phyloP scores from a whole-genome alignment of 495 filamentous ascomycete genomes.

The Apodospora peruviana region DNA sequence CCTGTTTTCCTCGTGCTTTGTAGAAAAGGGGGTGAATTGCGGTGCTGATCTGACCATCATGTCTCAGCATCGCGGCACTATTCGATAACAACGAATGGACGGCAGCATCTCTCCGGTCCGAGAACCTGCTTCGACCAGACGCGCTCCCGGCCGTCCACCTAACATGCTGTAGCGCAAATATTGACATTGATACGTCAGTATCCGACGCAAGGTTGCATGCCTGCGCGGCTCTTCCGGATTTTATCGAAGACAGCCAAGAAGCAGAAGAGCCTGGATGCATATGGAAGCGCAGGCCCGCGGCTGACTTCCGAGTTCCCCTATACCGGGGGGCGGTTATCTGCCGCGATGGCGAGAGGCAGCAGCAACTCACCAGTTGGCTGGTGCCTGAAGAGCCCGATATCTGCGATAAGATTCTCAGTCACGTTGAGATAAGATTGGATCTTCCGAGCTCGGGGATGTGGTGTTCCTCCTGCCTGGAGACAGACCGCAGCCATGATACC shows the following conservation, averaged over 20 bases:
- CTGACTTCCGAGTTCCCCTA: constrained; percentile 10
- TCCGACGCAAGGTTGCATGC: constrained; percentile 8
- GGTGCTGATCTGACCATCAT: neutral
- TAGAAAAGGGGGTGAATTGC: neutral
- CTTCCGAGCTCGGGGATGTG: constrained; percentile 11
- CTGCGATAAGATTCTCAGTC: constrained; percentile 5
- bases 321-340: constrained; percentile 1
- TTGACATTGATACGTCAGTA: constrained; percentile 5
- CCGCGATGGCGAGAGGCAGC: neutral
- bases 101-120: neutral
- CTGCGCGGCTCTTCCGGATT: constrained; percentile 11
- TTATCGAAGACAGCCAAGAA: constrained; percentile 1
- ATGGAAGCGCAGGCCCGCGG: constrained; percentile 11
- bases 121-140: constrained; percentile 3
- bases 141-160: neutral
- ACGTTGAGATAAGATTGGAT: constrained; percentile 10
- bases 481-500: no score
- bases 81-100: constrained; percentile 8
- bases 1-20: neutral
- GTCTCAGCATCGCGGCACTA: constrained; percentile 6
- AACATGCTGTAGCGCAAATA: neutral
- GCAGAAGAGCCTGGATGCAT: neutral
- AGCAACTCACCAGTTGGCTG: constrained; percentile 2
- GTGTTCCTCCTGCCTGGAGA: no score
- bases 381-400: constrained; percentile 7